Evolutionary conservation across 306 rosid genomes (phyloP).

Genomic region (Trifolium subterraneum): DNA sequence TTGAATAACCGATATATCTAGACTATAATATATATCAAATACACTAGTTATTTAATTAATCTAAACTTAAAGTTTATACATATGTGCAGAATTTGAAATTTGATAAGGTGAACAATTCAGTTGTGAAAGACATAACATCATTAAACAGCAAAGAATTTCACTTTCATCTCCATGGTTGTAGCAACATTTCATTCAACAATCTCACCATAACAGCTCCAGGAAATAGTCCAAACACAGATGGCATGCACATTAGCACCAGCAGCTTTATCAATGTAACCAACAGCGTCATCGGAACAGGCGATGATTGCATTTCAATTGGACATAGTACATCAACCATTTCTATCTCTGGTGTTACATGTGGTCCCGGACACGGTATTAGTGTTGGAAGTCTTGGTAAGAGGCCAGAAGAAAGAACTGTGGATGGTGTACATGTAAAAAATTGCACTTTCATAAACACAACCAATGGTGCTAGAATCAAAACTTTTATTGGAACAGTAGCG

Average conservation of each 20-base stretch:
- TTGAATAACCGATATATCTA: too few relatives aligned
- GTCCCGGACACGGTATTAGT: constrained; percentile 80
- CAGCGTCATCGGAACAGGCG: constrained; percentile 68
- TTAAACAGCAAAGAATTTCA: constrained; percentile 69
- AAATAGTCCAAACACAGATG: constrained; percentile 81
- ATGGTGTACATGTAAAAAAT: constrained; percentile 45
- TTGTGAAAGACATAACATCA: constrained; percentile 53
- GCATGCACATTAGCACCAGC: constrained; percentile 61
- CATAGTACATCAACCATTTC: constrained; percentile 39
- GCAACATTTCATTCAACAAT: constrained; percentile 41
- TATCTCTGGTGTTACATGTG: constrained; percentile 56
- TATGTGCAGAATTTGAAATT: constrained; percentile 62
- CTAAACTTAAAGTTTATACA: too few relatives aligned
- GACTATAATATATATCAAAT: too few relatives aligned
- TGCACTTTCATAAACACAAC: constrained; percentile 63
- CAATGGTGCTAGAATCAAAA: constrained; percentile 82
- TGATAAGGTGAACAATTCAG: constrained; percentile 40
- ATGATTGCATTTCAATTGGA: constrained; percentile 76
- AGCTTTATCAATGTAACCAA: constrained; percentile 34
- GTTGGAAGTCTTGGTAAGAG: constrained; percentile 80
- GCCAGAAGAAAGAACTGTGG: constrained; percentile 47
- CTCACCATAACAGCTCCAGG: constrained; percentile 57
- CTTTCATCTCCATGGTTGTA: constrained; percentile 32
- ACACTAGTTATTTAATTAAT: too few relatives aligned
- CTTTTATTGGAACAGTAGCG: constrained; percentile 41